Evolutionary conservation across 78 protist genomes (phyloP).

Genomic region (Dictyostelium discoideum): dicty_2.7 NC_007091.3:4104501-4105000

Average conservation of each 20-base stretch:
- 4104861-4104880: slow-evolving; percentile 86
- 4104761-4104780: slow-evolving; percentile 89
- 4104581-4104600: slow-evolving; percentile 22
- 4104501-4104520: too few species aligned
- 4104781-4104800: too few species aligned
- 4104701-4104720: slow-evolving; percentile 51
- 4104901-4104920: too few species aligned
- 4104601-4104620: slow-evolving; percentile 53
- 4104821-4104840: too few species aligned
- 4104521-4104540: too few species aligned
- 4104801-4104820: too few species aligned
- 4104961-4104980: background rate
- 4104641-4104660: slow-evolving; percentile 60
- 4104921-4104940: too few species aligned
- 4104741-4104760: slow-evolving; percentile 1
- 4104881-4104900: background rate
- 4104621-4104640: slow-evolving; percentile 51
- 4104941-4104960: background rate
- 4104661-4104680: slow-evolving; percentile 61
- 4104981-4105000: slow-evolving; percentile 11
- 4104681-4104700: slow-evolving; percentile 39
- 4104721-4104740: slow-evolving; percentile 1
- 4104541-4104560: too few species aligned
- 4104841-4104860: background rate
- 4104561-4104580: too few species aligned